These are phyloP conservation scores for Spencermartinsiella ligniputridi DNA, from an alignment of 1,139 yeast species.

Conservation along the genomic window DNA sequence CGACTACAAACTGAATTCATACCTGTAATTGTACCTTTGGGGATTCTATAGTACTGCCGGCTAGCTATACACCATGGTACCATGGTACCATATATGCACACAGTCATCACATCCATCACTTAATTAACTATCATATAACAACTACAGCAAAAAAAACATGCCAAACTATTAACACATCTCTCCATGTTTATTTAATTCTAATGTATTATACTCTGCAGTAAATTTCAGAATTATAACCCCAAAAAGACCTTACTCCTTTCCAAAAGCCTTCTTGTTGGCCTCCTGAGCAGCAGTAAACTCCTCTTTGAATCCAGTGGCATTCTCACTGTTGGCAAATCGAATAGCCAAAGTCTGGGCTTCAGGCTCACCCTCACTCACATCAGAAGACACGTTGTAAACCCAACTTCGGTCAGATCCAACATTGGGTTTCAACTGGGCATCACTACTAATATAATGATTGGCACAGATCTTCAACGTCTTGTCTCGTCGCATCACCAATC, in stretches of 20 bases:
- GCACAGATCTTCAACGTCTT: conserved; percentile 97
- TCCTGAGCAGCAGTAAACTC: conserved; percentile 80
- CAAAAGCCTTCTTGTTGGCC: conserved; percentile 44
- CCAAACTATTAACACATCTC: too few species aligned
- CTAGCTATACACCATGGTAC: too few species aligned
- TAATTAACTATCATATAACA: too few species aligned
- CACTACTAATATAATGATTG: conserved; percentile 85
- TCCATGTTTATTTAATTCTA: too few species aligned
- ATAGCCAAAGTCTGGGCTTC: conserved; percentile 97
- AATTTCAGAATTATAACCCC: too few species aligned
- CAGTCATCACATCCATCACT: too few species aligned
- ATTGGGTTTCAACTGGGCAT: conserved; percentile 81
- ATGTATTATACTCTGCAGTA: too few species aligned
- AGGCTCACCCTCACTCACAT: conserved; percentile 91
- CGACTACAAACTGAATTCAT: too few species aligned
- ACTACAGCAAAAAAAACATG: too few species aligned
- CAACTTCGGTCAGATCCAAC: conserved; percentile 97
- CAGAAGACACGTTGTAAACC: conserved; percentile 95
- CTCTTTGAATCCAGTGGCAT: conserved; percentile 93
- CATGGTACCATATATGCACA: too few species aligned
- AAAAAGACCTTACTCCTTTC: conserved; percentile 21
- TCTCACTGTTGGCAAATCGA: conserved; percentile 95
- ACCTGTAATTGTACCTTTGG: too few species aligned
- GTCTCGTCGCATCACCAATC: conserved; percentile 97
- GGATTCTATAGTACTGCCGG: too few species aligned